Evolutionary conservation across 2,329 filamentous ascomycete genomes (phyloP).

Genomic region (Allantophomopsis cytisporea): DNA sequence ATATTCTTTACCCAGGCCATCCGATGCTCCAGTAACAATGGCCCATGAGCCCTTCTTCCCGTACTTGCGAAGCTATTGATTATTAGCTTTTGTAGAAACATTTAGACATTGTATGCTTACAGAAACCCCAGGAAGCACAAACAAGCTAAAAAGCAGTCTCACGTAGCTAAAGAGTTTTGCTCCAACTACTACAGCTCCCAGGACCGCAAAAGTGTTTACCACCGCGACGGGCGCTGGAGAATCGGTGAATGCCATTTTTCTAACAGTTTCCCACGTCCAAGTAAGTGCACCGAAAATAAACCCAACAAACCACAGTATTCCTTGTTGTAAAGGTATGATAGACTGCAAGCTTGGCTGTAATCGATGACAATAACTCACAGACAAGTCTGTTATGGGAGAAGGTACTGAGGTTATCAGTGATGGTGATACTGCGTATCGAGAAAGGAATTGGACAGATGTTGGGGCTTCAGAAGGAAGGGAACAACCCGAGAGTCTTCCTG

Average conservation of each 20-base stretch:
- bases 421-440: too few species aligned
- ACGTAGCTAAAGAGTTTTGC: constrained; percentile 43
- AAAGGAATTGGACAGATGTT: too few species aligned
- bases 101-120: constrained; percentile 25
- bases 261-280: background rate
- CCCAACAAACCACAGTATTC: too few species aligned
- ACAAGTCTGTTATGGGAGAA: too few species aligned
- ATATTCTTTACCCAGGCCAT: constrained; percentile 95
- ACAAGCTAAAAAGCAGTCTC: constrained; percentile 50
- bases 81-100: background rate
- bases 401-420: too few species aligned
- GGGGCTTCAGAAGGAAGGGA: too few species aligned
- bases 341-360: too few species aligned
- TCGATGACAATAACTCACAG: too few species aligned
- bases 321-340: too few species aligned
- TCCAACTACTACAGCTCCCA: constrained; percentile 46
- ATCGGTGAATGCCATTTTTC: constrained; percentile 12
- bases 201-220: constrained; percentile 22
- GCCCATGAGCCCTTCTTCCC: constrained; percentile 89
- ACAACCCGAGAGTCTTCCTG: too few species aligned
- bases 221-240: constrained; percentile 11
- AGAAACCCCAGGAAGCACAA: constrained; percentile 50
- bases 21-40: constrained; percentile 86
- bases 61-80: constrained; percentile 66
- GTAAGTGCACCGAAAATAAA: too few species aligned